Base-by-base conservation (phyloP, 2,329 filamentous ascomycete species). In the Colletotrichum sp. region DNA sequence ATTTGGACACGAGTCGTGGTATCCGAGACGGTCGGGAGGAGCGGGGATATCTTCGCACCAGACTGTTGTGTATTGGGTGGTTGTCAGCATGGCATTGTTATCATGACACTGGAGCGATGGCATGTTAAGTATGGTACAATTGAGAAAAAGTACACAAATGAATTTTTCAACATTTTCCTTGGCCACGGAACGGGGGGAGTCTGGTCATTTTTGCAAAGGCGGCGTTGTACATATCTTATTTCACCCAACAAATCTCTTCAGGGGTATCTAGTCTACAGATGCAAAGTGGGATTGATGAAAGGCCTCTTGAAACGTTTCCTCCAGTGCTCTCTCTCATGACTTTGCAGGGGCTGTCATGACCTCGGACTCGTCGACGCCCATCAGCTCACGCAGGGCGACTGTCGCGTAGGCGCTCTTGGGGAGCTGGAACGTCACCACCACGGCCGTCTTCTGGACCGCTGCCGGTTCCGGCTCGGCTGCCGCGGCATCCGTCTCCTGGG, bases 331-430 rank as follows among this genome's bases (percentile, higher is more conserved):
- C 44, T 52, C 8, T 32, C 28, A 66, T 66, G 63, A 16, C 15
- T 66, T 28, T 21, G 67, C 10, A 28, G 39, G 52, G 9, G 72
- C 62, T 13, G 73, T 60, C 52, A 64, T 62, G 28, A 73, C 73
- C 26, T 76, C 73, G 57, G 73, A 73, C 18, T 78, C 76, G 24
- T 76, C 74, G 28, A 87, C 84, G n/a, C 87, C 86, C 88, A 95
- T 96, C 77, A 98, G 85, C 85, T 98, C 95, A 69, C 95, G 87
- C 78, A 98, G 83, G 15, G 94, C 94, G 88, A 98, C 95, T 1
- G 95, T 98, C 0, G 95, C 95, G 85, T 98, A 98, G 81, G 95
- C 94, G 81, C 94, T 96, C 65, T 93, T 92, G 2, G 92, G 94
- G 32, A 98, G 88, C 82, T 95, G 93, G 85, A 98, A 91, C 82